phyloP scores from a whole-genome alignment of 1,139 yeast species.

The Saccharomyces hybrid region DNA sequence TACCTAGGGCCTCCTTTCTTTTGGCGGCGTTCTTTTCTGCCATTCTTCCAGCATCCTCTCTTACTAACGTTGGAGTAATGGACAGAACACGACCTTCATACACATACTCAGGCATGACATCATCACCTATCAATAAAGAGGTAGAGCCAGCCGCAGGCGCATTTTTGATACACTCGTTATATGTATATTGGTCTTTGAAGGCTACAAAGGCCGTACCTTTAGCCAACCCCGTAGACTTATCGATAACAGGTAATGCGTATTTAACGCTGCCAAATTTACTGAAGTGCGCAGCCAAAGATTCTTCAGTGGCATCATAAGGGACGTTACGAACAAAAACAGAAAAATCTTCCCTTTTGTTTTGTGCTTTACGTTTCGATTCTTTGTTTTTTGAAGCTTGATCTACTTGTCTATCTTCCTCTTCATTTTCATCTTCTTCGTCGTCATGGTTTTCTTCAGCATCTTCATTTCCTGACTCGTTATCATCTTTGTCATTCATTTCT shows the following conservation, averaged over 20 bases:
- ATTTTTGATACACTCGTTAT: constrained; percentile 57
- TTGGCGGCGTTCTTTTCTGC: constrained; percentile 67
- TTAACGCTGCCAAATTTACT: constrained; percentile 77
- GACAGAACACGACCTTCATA: constrained; percentile 88
- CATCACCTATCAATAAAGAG: constrained; percentile 84
- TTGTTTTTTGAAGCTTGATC: constrained; percentile 34
- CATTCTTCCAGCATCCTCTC: constrained; percentile 73
- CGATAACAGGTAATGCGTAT: constrained; percentile 90
- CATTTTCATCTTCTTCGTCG: constrained; percentile 29
- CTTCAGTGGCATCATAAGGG: constrained; percentile 90
- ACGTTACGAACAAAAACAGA: constrained; percentile 83
- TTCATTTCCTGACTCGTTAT: constrained; percentile 33
- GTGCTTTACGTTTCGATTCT: constrained; percentile 34
- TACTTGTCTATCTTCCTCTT: constrained; percentile 33
- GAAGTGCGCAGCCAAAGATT: constrained; percentile 70
- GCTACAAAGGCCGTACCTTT: constrained; percentile 96
- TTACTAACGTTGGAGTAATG: constrained; percentile 75
- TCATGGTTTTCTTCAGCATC: constrained; percentile 35
- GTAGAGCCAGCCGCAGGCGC: constrained; percentile 77
- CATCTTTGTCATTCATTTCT: constrained; percentile 34
- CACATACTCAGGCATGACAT: constrained; percentile 80
- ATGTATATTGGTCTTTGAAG: constrained; percentile 55
- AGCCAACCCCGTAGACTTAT: constrained; percentile 76
- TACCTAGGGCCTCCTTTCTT: constrained; percentile 72
- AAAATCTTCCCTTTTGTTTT: constrained; percentile 59